Evolutionary conservation across 1,139 yeast genomes (phyloP).

Genomic region (Scheffersomyces cryptocercus): DNA sequence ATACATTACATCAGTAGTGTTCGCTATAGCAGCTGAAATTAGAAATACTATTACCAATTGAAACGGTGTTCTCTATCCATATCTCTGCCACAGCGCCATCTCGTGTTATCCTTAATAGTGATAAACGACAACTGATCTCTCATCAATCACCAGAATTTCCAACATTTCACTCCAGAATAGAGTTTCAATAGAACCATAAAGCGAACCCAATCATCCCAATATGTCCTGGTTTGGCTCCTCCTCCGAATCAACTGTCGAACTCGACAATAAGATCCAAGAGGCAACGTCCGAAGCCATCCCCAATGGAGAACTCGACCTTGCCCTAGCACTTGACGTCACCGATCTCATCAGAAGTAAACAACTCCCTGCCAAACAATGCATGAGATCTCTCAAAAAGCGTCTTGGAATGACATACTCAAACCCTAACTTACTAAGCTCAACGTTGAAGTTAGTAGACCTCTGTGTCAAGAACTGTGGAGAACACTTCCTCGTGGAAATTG

Average conservation of each 20-base stretch:
- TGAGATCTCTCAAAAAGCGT: slow-evolving; percentile 79
- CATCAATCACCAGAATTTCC: too few species aligned
- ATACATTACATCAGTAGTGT: too few species aligned
- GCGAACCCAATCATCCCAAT: neutral
- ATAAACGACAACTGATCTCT: too few species aligned
- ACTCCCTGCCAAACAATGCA: slow-evolving; percentile 79
- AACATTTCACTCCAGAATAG: too few species aligned
- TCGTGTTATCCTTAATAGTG: too few species aligned
- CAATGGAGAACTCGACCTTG: slow-evolving; percentile 84
- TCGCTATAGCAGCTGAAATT: too few species aligned
- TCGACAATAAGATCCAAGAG: slow-evolving; percentile 66
- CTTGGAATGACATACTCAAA: slow-evolving; percentile 58
- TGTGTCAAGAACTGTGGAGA: slow-evolving; percentile 93
- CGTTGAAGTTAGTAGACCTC: slow-evolving; percentile 76
- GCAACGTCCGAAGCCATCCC: slow-evolving; percentile 93
- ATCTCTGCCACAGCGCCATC: too few species aligned
- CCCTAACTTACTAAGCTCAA: slow-evolving; percentile 76
- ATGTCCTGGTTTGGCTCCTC: slow-evolving; percentile 68
- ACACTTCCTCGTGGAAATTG: slow-evolving; percentile 77
- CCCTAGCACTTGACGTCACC: slow-evolving; percentile 80
- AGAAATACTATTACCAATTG: too few species aligned
- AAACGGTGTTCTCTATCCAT: too few species aligned
- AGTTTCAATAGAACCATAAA: too few species aligned
- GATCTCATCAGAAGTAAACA: slow-evolving; percentile 85
- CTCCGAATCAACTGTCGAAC: slow-evolving; percentile 44